phyloP scores from a whole-genome alignment of 2,329 filamentous ascomycete genomes.

The Beauveria pseudobassiana region DNA sequence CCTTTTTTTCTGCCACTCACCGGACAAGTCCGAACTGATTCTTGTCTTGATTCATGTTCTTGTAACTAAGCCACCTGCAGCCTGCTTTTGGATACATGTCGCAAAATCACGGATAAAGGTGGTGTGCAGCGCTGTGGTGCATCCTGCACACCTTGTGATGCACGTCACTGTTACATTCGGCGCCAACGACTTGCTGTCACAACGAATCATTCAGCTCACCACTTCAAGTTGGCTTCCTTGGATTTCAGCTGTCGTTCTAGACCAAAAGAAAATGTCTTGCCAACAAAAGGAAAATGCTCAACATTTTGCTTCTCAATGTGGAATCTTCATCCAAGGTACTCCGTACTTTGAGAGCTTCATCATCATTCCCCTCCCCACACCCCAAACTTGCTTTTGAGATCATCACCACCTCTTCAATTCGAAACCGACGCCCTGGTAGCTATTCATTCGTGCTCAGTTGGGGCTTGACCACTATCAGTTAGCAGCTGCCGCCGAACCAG shows the following conservation, averaged over 20 bases:
- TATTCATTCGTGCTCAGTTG: not conserved
- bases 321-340: not conserved
- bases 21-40: not conserved
- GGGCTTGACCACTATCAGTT: no score
- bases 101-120: not conserved
- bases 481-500: not conserved
- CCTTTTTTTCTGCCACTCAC: not conserved
- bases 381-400: not conserved
- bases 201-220: slow-evolving; percentile 3
- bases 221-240: not conserved
- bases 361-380: not conserved
- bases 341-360: not conserved
- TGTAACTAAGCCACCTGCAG: not conserved
- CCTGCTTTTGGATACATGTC: not conserved
- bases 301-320: no score
- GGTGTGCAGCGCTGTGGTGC: not conserved
- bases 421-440: not conserved
- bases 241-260: slow-evolving; percentile 2
- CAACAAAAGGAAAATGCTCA: not conserved
- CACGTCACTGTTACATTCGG: slow-evolving; percentile 10
- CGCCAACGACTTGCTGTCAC: not conserved
- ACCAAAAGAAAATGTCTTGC: not conserved
- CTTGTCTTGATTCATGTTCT: not conserved
- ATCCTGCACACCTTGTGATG: slow-evolving; percentile 1
- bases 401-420: not conserved